Evolutionary conservation across 257 asterid genomes (phyloP).

Genomic region (Buddleja alternifolia): DNA sequence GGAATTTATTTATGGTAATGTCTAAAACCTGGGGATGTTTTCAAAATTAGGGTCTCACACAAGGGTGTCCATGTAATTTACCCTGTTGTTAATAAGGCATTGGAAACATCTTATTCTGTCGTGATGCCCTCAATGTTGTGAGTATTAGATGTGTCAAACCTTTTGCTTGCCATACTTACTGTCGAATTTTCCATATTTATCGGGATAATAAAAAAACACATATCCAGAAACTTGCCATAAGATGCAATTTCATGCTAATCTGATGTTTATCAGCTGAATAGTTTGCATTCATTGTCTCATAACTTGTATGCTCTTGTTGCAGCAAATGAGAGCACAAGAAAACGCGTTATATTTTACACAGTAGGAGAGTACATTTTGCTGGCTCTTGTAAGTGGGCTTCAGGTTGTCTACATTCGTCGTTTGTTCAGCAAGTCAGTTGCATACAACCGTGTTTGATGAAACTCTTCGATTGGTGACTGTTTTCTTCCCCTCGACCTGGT

Average conservation of each 20-base stretch:
- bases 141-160: not conserved
- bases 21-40: too few species aligned
- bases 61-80: too few species aligned
- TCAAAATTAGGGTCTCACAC: too few species aligned
- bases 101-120: slow-evolving; percentile 4
- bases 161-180: not conserved
- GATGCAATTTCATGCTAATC: not conserved
- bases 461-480: slow-evolving; percentile 9
- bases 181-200: too few species aligned
- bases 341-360: slow-evolving; percentile 87
- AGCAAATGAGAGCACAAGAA: slow-evolving; percentile 96
- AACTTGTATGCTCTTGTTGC: slow-evolving; percentile 30
- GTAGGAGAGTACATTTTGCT: slow-evolving; percentile 88
- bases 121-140: not conserved
- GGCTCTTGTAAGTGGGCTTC: slow-evolving; percentile 80
- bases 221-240: not conserved
- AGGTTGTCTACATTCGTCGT: slow-evolving; percentile 79
- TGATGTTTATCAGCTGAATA: not conserved
- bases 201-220: not conserved
- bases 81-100: not conserved
- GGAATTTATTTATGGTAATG: too few species aligned
- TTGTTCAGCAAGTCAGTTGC: slow-evolving; percentile 90
- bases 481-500: slow-evolving; percentile 5
- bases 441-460: slow-evolving; percentile 87
- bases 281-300: not conserved